Evolutionary conservation across 495 filamentous ascomycete species (phyloP), one percentile per base, ranked within the genome.

Genomic region (Aspergillus panamensis): DNA sequence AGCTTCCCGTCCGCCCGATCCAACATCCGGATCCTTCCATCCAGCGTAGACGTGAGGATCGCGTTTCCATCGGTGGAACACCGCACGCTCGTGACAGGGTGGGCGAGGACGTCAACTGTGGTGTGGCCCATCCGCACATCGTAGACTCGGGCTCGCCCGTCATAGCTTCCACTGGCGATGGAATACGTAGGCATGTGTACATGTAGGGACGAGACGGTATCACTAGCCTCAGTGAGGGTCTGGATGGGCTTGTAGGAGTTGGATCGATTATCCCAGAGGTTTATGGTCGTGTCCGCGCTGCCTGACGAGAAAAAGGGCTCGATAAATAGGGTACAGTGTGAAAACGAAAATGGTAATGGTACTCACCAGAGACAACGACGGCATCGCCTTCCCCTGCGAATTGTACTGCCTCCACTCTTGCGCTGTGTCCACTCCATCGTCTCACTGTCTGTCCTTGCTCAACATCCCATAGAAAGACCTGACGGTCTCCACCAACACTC

Each of bases 381-480:
- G 74, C 73, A 61, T 78, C 77, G 12, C 87, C 90, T 16, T 80
- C 80, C 12, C 90, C 92, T 0, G 81, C 91, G 63, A 96, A 96
- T 31, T 77, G 74, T 3, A 92, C 89, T 13, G 79, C 72, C 69
- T 97, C 95, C 33, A 98, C 77, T 25, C 90, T 74, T 16, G 82
- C 81, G 37, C 75, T 77, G 73, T 95, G 91, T 5, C 87, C 90
- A 30, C 77, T 78, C 77, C 92, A 95, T 31, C 93, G 80, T 30
- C 86, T 80, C 14, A 87, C 66, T 0, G 93, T 96, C 62, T 75
- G 73, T 8, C 87, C 90, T 6, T 87, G 87, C 6, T 84, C 74
- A 0, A 97, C 94, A 73, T 98, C 94, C 94, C 94, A 98, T 16
- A 96, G 80, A 66, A 96, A 96, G 5, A 96, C 90, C 62, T 80